Base-by-base conservation (phyloP, 2,329 filamentous ascomycete species). In the Incumbomyces delicatus region DNA sequence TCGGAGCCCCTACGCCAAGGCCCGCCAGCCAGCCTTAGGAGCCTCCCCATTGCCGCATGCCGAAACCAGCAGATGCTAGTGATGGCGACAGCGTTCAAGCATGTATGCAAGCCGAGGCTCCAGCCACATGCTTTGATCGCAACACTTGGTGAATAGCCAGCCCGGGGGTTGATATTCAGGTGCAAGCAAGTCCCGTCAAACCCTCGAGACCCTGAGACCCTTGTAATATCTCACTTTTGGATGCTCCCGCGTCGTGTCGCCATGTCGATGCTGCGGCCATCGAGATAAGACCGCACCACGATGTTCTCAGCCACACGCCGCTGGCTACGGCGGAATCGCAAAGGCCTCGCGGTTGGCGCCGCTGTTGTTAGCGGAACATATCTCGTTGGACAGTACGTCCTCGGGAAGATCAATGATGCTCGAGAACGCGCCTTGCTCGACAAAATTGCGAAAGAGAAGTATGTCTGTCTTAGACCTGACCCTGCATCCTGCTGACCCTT, bases 401-500 rank as follows among this genome's bases (percentile, higher is more conserved):
- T 95, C 61, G 78, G 77, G 60, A 96, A 95, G 75, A 82, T 96
- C 60, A 84, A 84, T 55, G 89, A 96, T 67, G 88, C 90, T 58
- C 81, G 89, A 56, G 88, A 95, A 76, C 88, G 90, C 65, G 94
- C 95, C 86, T 89, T 85, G 67, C 90, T 87, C 66, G 92, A 96
- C 61, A 82, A 88, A 60, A 94, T 95, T 63, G 86, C 90, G 44
- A 89, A 90, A 65, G 92, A 98, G 70, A 98, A 98, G 90, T 95
- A 70, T 58, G 40, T n/a, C 38, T 4, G 22, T 8, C 22, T 27
- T 8, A 27, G 8, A 8, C 22, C 8, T 8, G 8, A 27, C 22
- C 22, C 33, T 29, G 44, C 27, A 14, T 33, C 33, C 46, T 50
- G 32, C 51, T 52, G 41, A 52, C 48, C 38, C 13, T 31, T 32